Evolutionary conservation across 768 basidiomycete genomes (phyloP), one percentile per base, ranked within the genome.

Genomic region (Postia placenta): DNA sequence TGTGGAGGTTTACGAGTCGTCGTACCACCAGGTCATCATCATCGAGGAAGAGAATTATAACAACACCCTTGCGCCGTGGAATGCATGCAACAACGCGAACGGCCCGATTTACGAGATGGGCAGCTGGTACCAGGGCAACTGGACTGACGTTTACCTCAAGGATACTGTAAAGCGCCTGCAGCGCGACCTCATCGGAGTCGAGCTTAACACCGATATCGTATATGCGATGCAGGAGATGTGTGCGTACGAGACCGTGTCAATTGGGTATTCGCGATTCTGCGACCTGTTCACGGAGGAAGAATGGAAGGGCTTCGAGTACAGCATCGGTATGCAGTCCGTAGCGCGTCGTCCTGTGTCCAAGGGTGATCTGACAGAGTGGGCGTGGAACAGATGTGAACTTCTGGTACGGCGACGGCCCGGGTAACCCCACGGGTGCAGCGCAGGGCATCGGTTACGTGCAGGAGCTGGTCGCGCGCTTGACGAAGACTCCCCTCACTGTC

Each of bases 231-330:
- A 69, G 50, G 43, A 65, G 24, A 19, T 67, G 7, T 73, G 73
- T 40, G 66, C 71, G 0, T 72, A 74, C 52, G 71, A 73, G 71
- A 72, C 76, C 14, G 76, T 77, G 25, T 69, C 74, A 2, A 66
- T 77, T 17, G 74, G 74, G 0, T 75, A 69, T 55, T 75, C 74
- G 9, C 56, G 61, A 14, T 79, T 77, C 65, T 79, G 76, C 53
- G 62, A 64, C 7, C 59, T 79, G 11, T 78, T 79, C 64, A 76
- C 76, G 3, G 62, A 74, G 50, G 67, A 73, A 36, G 77, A 79
- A 56, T 79, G 76, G 76, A 67, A 69, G 53, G 70, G 73, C 1
- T 78, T 69, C 51, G 69, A 74, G 46, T 76, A 79, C 55, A 61
- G 65, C 23, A 54, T 46, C 24, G 67, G 66, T 67, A 26, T 44